Evolutionary conservation across 2,329 filamentous ascomycete genomes (phyloP), one percentile per base, ranked within the genome.

Genomic region (Alternaria hordeiaustralica): DNA sequence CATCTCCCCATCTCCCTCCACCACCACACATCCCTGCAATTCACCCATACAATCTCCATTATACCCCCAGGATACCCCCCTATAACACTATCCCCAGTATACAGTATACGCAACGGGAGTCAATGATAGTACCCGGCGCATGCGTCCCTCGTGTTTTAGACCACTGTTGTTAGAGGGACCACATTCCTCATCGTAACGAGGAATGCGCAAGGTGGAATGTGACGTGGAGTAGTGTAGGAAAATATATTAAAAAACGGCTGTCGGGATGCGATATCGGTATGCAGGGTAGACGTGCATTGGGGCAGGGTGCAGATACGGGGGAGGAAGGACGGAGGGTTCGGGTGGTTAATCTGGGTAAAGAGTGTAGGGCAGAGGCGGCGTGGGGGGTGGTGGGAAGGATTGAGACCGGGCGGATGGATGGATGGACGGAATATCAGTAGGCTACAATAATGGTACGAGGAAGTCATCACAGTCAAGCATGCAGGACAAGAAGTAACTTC

Each of bases 41-140:
- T 33, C 47, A 51, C 47, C 12, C 47, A 51, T 51, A 33, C n/a
- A 21, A 30, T 33, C 12, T 12, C 2, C 6, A 21, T 15, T 51
- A 51, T 51, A 51, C 47, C 47, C n/a, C 47, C 47, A 51, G 47
- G 47, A 21, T 51, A 20, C n/a, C 8, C 3, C 15, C 23, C 54
- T 61, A 61, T 58, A 58, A 47, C 33, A 61, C 36, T 61, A 18
- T 57, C 25, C 13, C 15, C 15, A 49, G 12, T 57, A 53, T 51
- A 30, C 23, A 25, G 5, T 25, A 25, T 6, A 7, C 36, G n/a
- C 12, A 21, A 6, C 53, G 59, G 51, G 45, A 56, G 59, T 21
- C 50, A 55, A 44, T n/a, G 28, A 61, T 61, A 61, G 53, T 56
- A 61, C 59, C 45, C 59, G 53, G 18, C 33, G 59, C 59, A 57